phyloP scores from a whole-genome alignment of 2,329 filamentous ascomycete species.

The Seiridium cupressi region DNA sequence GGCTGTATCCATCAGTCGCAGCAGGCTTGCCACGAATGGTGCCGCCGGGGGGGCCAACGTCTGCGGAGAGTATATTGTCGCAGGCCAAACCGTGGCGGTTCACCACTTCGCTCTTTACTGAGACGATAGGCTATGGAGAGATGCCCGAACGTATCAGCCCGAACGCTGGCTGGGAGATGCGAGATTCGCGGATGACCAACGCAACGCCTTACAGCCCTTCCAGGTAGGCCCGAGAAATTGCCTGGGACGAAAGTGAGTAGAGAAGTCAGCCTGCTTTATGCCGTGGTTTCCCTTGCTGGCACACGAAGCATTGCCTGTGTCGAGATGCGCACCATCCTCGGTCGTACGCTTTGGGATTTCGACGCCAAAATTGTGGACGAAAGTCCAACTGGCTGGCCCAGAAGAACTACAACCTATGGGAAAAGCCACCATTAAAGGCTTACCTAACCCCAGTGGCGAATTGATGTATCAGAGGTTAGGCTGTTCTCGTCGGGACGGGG shows the following conservation, averaged over 20 bases:
- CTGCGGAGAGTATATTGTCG: constrained; percentile 13
- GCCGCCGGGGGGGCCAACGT: constrained; percentile 16
- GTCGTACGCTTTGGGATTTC: not conserved
- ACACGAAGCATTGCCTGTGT: not conserved
- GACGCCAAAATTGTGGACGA: not conserved
- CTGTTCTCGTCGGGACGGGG: no score
- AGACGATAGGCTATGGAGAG: constrained; percentile 40
- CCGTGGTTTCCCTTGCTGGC: no score
- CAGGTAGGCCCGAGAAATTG: constrained; percentile 7
- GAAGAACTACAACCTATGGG: constrained; percentile 1
- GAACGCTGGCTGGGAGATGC: constrained; percentile 9
- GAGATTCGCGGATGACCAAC: constrained; percentile 5
- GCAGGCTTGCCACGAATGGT: constrained; percentile 14
- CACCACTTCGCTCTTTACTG: constrained; percentile 40
- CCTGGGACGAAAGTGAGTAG: constrained; percentile 10
- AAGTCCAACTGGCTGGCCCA: not conserved
- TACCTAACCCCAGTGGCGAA: not conserved
- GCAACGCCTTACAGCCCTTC: constrained; percentile 9
- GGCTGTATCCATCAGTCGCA: constrained; percentile 34
- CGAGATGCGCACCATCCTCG: not conserved
- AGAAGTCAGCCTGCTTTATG: no score
- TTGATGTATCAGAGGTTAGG: no score
- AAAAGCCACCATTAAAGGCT: not conserved
- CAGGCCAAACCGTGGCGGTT: constrained; percentile 32
- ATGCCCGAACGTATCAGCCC: constrained; percentile 38